phyloP scores from a whole-genome alignment of 306 rosid genomes.

The Styphnolobium japonicum region DNA sequence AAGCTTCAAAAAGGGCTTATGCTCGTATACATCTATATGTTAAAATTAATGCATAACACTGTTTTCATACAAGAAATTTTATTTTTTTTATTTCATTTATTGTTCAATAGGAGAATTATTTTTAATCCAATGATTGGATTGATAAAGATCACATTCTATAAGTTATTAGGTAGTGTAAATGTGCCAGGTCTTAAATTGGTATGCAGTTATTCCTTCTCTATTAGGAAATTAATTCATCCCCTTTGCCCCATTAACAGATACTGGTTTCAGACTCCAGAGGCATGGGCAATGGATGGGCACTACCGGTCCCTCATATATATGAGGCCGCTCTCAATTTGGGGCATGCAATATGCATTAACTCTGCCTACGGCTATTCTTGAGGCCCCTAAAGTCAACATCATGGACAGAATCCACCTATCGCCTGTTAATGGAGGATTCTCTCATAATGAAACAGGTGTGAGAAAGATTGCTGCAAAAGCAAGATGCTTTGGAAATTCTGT shows the following conservation, averaged over 20 bases:
- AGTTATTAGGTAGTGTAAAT: conserved; percentile 1
- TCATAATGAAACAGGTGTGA: conserved; percentile 65
- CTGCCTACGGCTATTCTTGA: conserved; percentile 86
- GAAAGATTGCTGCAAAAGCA: conserved; percentile 65
- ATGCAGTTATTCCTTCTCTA: not conserved
- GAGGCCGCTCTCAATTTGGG: conserved; percentile 97
- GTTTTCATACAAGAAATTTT: not conserved
- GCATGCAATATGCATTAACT: conserved; percentile 82
- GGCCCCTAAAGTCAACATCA: conserved; percentile 80
- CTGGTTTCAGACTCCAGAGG: conserved; percentile 98
- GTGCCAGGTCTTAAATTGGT: not conserved
- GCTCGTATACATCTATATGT: not conserved
- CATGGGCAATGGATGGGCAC: conserved; percentile 86
- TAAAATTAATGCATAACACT: not conserved
- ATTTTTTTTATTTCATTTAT: not conserved
- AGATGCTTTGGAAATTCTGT: conserved; percentile 74
- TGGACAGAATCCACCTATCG: conserved; percentile 91
- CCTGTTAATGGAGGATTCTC: conserved; percentile 51
- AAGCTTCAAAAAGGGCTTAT: no score
- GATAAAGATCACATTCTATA: not conserved
- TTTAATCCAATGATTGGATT: not conserved
- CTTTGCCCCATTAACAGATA: conserved; percentile 45
- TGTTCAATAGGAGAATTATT: not conserved
- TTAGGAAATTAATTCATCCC: not conserved
- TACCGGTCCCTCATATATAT: conserved; percentile 86